phyloP scores from a whole-genome alignment of 805 yeast genomes.

The Pichia exigua region DNA sequence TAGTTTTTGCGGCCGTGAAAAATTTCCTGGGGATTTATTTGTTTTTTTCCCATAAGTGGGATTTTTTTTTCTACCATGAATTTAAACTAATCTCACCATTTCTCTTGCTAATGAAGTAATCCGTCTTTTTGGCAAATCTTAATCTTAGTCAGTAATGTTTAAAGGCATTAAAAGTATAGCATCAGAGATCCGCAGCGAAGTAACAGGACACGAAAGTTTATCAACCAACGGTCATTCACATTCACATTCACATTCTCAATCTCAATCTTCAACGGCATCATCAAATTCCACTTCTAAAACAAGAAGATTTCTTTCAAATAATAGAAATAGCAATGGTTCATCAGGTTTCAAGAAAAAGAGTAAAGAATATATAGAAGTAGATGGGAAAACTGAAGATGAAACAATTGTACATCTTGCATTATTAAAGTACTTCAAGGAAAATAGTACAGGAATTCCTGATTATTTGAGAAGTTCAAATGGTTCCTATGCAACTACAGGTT shows the following conservation, averaged over 20 bases:
- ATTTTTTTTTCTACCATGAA: too few species aligned
- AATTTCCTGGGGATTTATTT: not conserved
- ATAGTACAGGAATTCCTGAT: conserved; percentile 19
- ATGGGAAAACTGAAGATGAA: conserved; percentile 27
- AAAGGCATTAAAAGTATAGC: conserved; percentile 19
- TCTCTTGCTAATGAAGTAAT: not conserved
- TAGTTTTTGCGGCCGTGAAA: not conserved
- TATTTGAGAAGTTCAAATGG: conserved; percentile 8
- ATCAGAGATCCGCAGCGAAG: conserved; percentile 9
- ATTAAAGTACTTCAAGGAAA: conserved; percentile 20
- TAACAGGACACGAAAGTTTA: not conserved
- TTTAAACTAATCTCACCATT: not conserved
- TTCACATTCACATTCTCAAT: not conserved
- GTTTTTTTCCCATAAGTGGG: not conserved
- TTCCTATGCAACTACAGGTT: not conserved
- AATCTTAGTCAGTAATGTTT: conserved; percentile 2
- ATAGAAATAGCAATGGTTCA: not conserved
- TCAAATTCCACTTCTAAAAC: conserved; percentile 1
- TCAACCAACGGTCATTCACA: not conserved
- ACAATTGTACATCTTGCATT: conserved; percentile 29
- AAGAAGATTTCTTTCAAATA: conserved; percentile 1
- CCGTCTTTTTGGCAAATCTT: not conserved
- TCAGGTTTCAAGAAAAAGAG: not conserved
- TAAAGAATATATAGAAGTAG: conserved; percentile 20
- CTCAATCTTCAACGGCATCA: not conserved